phyloP scores from a whole-genome alignment of 2,329 filamentous ascomycete species.

The Coniochaeta sp. region DNA sequence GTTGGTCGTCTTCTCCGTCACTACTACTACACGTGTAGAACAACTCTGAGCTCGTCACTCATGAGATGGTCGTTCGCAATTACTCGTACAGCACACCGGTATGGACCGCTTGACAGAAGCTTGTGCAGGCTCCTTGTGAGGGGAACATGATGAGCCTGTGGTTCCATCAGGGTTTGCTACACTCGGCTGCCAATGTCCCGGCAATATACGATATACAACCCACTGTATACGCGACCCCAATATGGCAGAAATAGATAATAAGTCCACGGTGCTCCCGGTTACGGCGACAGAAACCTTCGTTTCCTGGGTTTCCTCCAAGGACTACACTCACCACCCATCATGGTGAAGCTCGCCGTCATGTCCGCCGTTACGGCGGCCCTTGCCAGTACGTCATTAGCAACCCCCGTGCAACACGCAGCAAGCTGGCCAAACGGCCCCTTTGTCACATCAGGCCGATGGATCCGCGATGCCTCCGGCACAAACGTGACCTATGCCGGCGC shows the following conservation, averaged over 20 bases:
- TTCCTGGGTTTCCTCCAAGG: not conserved
- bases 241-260: not conserved
- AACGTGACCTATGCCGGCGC: constrained; percentile 44
- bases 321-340: not conserved
- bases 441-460: constrained; percentile 29
- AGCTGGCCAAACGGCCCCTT: constrained; percentile 37
- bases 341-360: constrained; percentile 12
- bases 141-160: no score
- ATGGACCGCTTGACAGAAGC: no score
- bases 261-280: not conserved
- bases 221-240: not conserved
- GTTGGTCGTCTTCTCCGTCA: not conserved
- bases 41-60: no score
- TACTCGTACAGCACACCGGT: no score
- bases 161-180: no score
- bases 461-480: constrained; percentile 32
- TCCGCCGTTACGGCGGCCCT: constrained; percentile 4
- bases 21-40: not conserved
- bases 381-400: constrained; percentile 7
- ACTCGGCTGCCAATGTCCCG: not conserved
- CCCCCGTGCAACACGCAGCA: not conserved
- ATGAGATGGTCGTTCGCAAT: no score
- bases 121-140: no score
- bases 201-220: not conserved
- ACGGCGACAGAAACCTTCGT: not conserved